A percentile compares a stretch with the other conserved stretches of the same genome.
phyloP scores from a whole-genome alignment of 768 basidiomycete genomes.

The Naganishia antarctica region DNA sequence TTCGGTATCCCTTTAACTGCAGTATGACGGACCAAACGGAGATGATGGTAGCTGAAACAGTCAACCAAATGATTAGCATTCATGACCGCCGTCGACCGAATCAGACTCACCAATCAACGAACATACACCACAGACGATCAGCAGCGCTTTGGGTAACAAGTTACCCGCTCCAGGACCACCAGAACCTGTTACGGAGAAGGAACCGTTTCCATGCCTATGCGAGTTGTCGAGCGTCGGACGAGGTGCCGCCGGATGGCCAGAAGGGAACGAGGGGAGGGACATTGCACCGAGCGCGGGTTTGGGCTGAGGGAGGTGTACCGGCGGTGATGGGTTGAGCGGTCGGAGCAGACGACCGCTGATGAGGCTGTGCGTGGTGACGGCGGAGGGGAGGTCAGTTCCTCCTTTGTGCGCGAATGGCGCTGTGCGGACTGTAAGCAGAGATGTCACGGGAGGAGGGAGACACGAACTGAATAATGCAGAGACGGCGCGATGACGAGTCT shows the following conservation, averaged over 20 bases:
- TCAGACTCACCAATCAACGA: conserved; percentile 43
- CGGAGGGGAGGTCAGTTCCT: too few species aligned
- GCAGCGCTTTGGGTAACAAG: conserved; percentile 41
- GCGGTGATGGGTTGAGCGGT: too few species aligned
- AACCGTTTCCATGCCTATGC: not conserved
- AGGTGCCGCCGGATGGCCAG: conserved; percentile 16
- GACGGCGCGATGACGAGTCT: too few species aligned
- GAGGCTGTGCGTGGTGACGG: too few species aligned
- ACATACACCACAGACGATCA: conserved; percentile 45
- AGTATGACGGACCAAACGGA: conserved; percentile 48
- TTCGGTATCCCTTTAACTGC: conserved; percentile 48
- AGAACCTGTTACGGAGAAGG: conserved; percentile 8
- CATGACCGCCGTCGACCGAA: not conserved
- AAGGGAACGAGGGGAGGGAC: conserved; percentile 39
- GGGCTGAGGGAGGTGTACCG: too few species aligned
- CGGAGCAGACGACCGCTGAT: too few species aligned
- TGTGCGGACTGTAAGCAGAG: too few species aligned
- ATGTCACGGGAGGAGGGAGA: too few species aligned
- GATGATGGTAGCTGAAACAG: conserved; percentile 38
- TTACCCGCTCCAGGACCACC: conserved; percentile 40
- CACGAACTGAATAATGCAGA: too few species aligned
- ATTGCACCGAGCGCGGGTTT: too few species aligned
- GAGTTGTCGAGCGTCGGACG: conserved; percentile 16
- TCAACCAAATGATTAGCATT: not conserved
- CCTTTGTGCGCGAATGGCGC: too few species aligned